Evolutionary conservation across 495 filamentous ascomycete species (phyloP).

Genomic region (Hypoxylon crocopeplum): DNA sequence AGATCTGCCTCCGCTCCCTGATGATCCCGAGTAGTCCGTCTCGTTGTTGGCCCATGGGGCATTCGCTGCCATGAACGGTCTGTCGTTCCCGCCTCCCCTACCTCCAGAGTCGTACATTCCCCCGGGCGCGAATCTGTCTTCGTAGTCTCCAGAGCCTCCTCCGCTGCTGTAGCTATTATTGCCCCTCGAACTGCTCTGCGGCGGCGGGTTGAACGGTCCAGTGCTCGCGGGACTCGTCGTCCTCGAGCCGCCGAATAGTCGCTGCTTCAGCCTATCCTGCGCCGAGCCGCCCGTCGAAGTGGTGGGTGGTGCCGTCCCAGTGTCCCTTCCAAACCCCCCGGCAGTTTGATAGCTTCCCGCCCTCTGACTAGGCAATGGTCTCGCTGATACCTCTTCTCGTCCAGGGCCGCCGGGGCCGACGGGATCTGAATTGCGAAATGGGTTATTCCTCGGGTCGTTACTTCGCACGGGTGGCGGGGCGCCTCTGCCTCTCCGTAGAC

Average conservation of each 20-base stretch:
- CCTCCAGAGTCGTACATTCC: conserved; percentile 43
- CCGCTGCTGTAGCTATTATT: conserved; percentile 35
- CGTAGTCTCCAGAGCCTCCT: conserved; percentile 46
- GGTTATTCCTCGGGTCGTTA: conserved; percentile 39
- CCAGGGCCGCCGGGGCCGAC: conserved; percentile 22
- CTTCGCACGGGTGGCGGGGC: conserved; percentile 36
- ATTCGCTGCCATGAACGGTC: conserved; percentile 55
- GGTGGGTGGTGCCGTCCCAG: conserved; percentile 46
- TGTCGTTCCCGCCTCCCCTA: conserved; percentile 42
- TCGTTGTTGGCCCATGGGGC: conserved; percentile 55
- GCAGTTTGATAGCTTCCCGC: conserved; percentile 72
- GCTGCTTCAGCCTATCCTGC: conserved; percentile 58
- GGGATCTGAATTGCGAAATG: conserved; percentile 47
- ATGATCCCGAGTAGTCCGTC: conserved; percentile 44
- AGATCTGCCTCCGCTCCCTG: conserved; percentile 45
- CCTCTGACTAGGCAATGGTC: conserved; percentile 73
- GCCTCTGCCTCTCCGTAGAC: conserved; percentile 58
- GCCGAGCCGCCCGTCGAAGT: conserved; percentile 44
- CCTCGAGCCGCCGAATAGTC: conserved; percentile 55
- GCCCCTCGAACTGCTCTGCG: conserved; percentile 39
- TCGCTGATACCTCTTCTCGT: conserved; percentile 49
- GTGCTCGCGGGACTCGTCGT: conserved; percentile 48
- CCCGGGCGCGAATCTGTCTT: conserved; percentile 53
- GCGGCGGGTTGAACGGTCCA: conserved; percentile 50
- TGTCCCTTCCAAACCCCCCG: conserved; percentile 38